Percentiles rank a stretch among this genome's conserved stretches.
Conservation (phyloP, 768 basidiomycete genomes). For the Kwoniella dendrophila region DNA sequence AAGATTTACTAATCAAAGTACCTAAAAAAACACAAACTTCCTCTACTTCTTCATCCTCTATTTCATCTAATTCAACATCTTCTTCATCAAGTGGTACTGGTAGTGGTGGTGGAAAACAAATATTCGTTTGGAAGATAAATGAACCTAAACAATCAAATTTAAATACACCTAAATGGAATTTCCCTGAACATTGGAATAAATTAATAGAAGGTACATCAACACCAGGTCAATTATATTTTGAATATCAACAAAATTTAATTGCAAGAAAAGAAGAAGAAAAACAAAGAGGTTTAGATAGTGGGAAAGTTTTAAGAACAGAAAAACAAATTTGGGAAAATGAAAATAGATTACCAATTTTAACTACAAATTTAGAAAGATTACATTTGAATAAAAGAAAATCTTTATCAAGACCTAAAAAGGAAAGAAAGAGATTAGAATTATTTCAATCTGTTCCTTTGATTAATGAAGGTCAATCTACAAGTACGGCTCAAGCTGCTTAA, state of each 20-base stretch:
- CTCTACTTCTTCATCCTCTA: neutral
- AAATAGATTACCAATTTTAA: constrained; percentile 29
- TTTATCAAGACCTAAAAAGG: constrained; percentile 34
- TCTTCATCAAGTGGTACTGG: constrained; percentile 7
- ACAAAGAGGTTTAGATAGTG: constrained; percentile 19
- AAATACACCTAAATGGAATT: constrained; percentile 5
- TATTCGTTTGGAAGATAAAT: constrained; percentile 16
- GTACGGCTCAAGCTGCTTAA: no score
- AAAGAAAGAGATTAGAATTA: constrained; percentile 22
- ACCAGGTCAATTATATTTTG: constrained; percentile 12
- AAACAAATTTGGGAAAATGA: constrained; percentile 40
- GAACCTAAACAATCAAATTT: neutral
- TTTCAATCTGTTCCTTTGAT: neutral
- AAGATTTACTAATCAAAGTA: constrained; percentile 30
- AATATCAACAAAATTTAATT: constrained; percentile 4
- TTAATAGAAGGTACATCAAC: constrained; percentile 18
- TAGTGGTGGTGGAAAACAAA: constrained; percentile 11
- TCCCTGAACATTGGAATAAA: constrained; percentile 26
- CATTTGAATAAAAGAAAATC: constrained; percentile 43
- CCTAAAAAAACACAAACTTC: constrained; percentile 18
- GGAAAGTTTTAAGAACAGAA: constrained; percentile 28
- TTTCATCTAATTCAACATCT: constrained; percentile 2
- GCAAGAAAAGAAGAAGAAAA: constrained; percentile 11
- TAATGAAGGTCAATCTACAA: neutral
- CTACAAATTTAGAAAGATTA: constrained; percentile 32